Conservation (phyloP, 2,329 filamentous ascomycete species). For the Coniochaeta ligniaria region DNA sequence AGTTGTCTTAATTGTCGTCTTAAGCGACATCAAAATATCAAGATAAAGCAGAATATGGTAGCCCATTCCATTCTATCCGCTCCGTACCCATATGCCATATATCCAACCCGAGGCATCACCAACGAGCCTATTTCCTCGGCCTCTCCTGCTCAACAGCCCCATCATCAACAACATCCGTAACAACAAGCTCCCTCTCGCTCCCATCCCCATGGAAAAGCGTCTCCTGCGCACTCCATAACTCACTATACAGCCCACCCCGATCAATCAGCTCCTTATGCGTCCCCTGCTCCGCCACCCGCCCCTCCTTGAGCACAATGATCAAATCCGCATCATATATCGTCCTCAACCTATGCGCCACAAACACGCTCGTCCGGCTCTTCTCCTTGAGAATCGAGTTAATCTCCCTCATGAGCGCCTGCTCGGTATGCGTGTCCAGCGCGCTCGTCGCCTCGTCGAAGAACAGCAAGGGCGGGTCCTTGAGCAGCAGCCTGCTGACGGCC, state of each 20-base stretch:
- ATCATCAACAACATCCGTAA: background rate
- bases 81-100: background rate
- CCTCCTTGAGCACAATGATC: constrained; percentile 85
- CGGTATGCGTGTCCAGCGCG: constrained; percentile 87
- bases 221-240: constrained; percentile 64
- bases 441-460: constrained; percentile 97
- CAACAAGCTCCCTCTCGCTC: background rate
- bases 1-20: too few relatives aligned
- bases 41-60: too few relatives aligned
- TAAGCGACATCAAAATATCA: background rate
- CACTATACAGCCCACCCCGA: constrained; percentile 70
- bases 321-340: constrained; percentile 91
- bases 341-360: constrained; percentile 82
- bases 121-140: background rate
- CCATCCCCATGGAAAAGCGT: constrained; percentile 3
- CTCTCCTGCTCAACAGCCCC: background rate
- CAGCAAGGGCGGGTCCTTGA: constrained; percentile 83
- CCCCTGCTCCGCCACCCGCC: constrained; percentile 78
- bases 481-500: constrained; percentile 72
- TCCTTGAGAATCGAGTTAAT: constrained; percentile 90
- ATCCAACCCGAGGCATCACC: background rate
- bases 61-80: background rate
- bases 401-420: constrained; percentile 82
- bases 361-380: constrained; percentile 82
- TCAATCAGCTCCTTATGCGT: constrained; percentile 81